Evolutionary conservation across 2,329 filamentous ascomycete species (phyloP).

Genomic region (Venturia oleaginea): DNA sequence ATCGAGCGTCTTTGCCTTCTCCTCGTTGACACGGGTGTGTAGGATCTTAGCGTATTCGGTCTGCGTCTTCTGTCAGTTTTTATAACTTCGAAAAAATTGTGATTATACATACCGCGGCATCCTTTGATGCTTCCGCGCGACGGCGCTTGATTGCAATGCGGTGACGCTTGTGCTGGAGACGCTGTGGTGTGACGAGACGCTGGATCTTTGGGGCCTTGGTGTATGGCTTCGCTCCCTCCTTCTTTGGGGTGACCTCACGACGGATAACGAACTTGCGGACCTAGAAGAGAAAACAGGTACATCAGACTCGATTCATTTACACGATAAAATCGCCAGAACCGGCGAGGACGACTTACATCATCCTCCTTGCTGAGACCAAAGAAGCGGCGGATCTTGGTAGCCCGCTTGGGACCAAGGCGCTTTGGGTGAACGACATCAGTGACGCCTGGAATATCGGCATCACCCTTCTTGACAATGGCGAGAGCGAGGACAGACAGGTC

Average conservation of each 20-base stretch:
- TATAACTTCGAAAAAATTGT: slow-evolving; percentile 4
- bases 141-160: slow-evolving; percentile 96
- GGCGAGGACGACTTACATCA: slow-evolving; percentile 80
- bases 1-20: slow-evolving; percentile 89
- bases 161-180: slow-evolving; percentile 99
- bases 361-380: slow-evolving; percentile 99
- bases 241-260: slow-evolving; percentile 94
- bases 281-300: slow-evolving; percentile 41
- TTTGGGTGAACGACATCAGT: slow-evolving; percentile 98
- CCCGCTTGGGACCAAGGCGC: slow-evolving; percentile 98
- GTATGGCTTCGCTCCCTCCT: slow-evolving; percentile 95
- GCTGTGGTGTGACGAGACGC: slow-evolving; percentile 97
- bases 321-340: slow-evolving; percentile 52
- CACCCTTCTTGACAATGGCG: slow-evolving; percentile 95
- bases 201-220: slow-evolving; percentile 99
- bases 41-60: slow-evolving; percentile 95
- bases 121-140: slow-evolving; percentile 93
- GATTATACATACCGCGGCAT: slow-evolving; percentile 76
- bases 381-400: slow-evolving; percentile 99
- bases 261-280: slow-evolving; percentile 99
- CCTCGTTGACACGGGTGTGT: slow-evolving; percentile 93
- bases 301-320: slow-evolving; percentile 41
- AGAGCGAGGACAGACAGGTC: slow-evolving; percentile 94
- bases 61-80: slow-evolving; percentile 44
- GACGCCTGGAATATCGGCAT: slow-evolving; percentile 84